Evolutionary conservation across 176 grass and related monocot species (phyloP), one percentile per base, ranked within the genome.

Genomic region (Olyra latifolia): DNA sequence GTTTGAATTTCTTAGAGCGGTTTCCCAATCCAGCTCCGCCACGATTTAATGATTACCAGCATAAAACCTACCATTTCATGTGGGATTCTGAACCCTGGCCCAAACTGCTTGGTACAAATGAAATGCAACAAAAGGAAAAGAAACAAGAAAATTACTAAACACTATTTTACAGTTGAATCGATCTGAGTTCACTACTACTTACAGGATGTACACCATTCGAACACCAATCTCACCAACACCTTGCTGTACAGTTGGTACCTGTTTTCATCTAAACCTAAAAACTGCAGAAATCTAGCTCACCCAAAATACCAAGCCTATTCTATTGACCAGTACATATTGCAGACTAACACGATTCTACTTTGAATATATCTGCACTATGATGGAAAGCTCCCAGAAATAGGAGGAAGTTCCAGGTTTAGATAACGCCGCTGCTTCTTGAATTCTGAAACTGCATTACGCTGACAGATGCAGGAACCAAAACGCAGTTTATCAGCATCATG

Each of bases 151-250:
- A 19, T 19, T 16, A 32, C 44, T 17, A 48, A 17, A 5, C 46
- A 54, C 30, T 52, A 10, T 15, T 30, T 28, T 53, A 78, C 22
- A 79, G 22, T 55, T 64, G n/a, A 72, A 71, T 71, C 6, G 6
- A 28, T 15, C 55, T 27, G 56, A 72, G 7, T 28, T 70, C 25
- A 61, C 75, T 85, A 52, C 55, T 89, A 85, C 62, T 81, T 89
- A 89, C 82, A 89, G 19, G 81, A 89, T 89, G 38, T 89, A 82
- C 87, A 81, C 15, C 56, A 56, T 52, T 65, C 20, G 13, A 39
- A 48, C 7, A 0, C 2, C 74, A 63, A 80, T 27, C n/a, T 10
- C 13, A 59, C 17, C 16, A 24, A 27, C 48, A 38, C 45, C 55
- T 48, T 55, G 39, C 71, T 89, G 47, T 81, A 89, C 87, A 89